A percentile compares a stretch with the other conserved stretches of the same genome.
Evolutionary conservation across 768 basidiomycete genomes (phyloP).

Genomic region (Panus rudis): DNA sequence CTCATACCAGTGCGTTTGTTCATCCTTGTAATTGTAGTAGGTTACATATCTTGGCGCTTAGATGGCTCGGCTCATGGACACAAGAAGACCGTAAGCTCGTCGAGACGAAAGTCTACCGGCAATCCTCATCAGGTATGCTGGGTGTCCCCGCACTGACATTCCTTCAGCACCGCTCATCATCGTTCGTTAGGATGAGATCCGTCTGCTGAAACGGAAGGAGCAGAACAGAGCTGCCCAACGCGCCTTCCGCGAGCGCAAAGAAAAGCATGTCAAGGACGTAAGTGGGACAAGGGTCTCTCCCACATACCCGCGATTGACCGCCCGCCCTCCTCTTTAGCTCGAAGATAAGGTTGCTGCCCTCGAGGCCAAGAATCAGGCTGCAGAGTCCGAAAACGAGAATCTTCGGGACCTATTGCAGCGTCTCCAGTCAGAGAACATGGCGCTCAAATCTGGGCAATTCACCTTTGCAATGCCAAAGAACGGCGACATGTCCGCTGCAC

Average conservation of each 20-base stretch:
- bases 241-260: slow-evolving; percentile 94
- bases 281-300: too few species aligned
- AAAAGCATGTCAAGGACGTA: slow-evolving; percentile 95
- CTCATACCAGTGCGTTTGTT: slow-evolving; percentile 35
- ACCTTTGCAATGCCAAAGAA: slow-evolving; percentile 71
- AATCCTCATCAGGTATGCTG: slow-evolving; percentile 26
- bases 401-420: slow-evolving; percentile 78
- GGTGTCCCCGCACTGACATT: neutral
- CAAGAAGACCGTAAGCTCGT: neutral
- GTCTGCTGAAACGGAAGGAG: slow-evolving; percentile 85
- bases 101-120: slow-evolving; percentile 38
- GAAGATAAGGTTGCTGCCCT: slow-evolving; percentile 88
- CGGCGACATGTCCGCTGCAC: slow-evolving; percentile 11
- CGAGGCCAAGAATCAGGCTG: slow-evolving; percentile 71
- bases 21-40: neutral
- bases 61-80: too few species aligned
- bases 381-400: slow-evolving; percentile 79
- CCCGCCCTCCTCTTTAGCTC: slow-evolving; percentile 40
- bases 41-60: slow-evolving; percentile 1
- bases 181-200: slow-evolving; percentile 52
- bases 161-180: neutral
- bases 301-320: neutral
- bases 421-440: slow-evolving; percentile 80
- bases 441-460: slow-evolving; percentile 75
- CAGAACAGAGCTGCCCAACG: slow-evolving; percentile 97